phyloP scores from a whole-genome alignment of 768 basidiomycete species.

The Mycena latifolia region DNA sequence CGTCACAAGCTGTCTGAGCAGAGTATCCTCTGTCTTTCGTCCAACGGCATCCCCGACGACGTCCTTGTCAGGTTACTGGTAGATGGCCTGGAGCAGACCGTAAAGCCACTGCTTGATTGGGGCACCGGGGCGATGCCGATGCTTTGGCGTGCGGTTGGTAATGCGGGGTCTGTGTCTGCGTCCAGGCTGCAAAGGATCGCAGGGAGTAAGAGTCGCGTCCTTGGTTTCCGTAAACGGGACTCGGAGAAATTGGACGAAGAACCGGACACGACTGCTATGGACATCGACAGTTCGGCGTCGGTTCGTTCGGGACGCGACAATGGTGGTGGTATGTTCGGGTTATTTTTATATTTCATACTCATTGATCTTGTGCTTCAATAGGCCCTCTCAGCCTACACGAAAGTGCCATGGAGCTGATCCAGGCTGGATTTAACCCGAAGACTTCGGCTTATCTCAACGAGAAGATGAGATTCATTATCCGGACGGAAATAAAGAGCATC shows the following conservation, averaged over 20 bases:
- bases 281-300: slow-evolving; percentile 40
- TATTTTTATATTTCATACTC: neutral
- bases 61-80: slow-evolving; percentile 63
- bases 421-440: slow-evolving; percentile 73
- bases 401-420: slow-evolving; percentile 66
- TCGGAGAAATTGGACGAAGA: slow-evolving; percentile 50
- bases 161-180: slow-evolving; percentile 58
- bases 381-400: slow-evolving; percentile 59
- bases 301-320: slow-evolving; percentile 49
- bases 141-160: slow-evolving; percentile 65
- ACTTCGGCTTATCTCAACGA: slow-evolving; percentile 52
- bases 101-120: slow-evolving; percentile 68
- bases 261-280: slow-evolving; percentile 42
- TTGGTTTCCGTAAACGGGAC: slow-evolving; percentile 54
- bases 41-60: slow-evolving; percentile 65
- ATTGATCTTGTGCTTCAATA: slow-evolving; percentile 34
- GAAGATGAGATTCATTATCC: slow-evolving; percentile 63
- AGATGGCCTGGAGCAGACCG: slow-evolving; percentile 60
- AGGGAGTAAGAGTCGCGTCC: slow-evolving; percentile 64
- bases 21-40: slow-evolving; percentile 69
- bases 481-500: slow-evolving; percentile 56
- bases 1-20: slow-evolving; percentile 60
- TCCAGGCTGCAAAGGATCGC: slow-evolving; percentile 59
- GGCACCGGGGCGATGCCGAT: slow-evolving; percentile 51
- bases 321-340: slow-evolving; percentile 52